Percentiles rank a stretch among this genome's conserved stretches.
Evolutionary conservation across 345 rosid genomes (phyloP).

Genomic region (Angophora floribunda): DNA sequence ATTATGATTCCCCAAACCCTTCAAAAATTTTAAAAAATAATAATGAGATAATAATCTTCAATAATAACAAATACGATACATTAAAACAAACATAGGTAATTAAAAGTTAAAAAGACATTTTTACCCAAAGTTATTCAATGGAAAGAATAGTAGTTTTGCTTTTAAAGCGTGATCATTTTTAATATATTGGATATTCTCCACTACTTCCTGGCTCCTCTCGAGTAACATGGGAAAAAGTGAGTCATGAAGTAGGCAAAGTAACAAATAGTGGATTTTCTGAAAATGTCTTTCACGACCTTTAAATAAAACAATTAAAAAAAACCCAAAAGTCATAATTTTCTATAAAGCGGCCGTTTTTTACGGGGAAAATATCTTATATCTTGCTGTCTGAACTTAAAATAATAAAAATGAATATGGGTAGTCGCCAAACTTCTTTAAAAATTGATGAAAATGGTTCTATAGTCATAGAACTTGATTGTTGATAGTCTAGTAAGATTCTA

Average conservation of each 20-base stretch:
- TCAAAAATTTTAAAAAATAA: neutral
- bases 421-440: neutral
- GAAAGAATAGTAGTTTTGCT: neutral
- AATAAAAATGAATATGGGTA: neutral
- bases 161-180: neutral
- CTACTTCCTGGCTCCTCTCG: neutral
- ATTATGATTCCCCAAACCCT: conserved; percentile 73
- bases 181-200: neutral
- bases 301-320: neutral
- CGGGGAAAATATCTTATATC: neutral
- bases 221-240: neutral
- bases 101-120: neutral
- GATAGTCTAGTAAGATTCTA: neutral
- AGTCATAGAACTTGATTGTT: neutral
- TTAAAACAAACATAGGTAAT: neutral
- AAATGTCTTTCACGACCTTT: neutral
- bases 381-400: neutral
- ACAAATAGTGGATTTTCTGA: neutral
- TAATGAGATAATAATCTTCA: too few species aligned
- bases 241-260: neutral
- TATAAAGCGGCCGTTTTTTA: neutral
- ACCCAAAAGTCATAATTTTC: neutral
- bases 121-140: neutral
- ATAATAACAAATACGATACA: neutral
- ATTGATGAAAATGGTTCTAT: neutral